Conservation (phyloP, 139 green algal species). For the Monoraphidium neglectum region DNA sequence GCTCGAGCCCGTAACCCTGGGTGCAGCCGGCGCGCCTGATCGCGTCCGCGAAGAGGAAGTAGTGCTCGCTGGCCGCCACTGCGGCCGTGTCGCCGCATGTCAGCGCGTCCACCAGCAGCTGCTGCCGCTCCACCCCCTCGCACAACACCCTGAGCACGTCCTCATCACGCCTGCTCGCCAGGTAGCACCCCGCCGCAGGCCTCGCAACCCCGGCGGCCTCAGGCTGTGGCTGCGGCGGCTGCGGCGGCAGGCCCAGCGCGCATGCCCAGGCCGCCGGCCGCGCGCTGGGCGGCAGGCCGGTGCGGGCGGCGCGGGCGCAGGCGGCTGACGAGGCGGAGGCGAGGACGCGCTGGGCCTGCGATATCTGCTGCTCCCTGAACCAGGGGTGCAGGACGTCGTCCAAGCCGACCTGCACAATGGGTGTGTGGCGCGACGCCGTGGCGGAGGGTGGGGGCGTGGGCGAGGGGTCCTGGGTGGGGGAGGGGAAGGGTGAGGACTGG, state of each 20-base stretch:
- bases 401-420: conserved; percentile 61
- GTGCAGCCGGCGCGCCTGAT: conserved; percentile 31
- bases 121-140: conserved; percentile 22
- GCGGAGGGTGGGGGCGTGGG: not conserved
- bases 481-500: not conserved
- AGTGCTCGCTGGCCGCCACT: conserved; percentile 47
- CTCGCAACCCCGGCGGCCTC: not conserved
- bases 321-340: conserved; percentile 32
- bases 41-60: conserved; percentile 70
- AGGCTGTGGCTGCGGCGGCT: not conserved
- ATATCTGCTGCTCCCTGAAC: conserved; percentile 53
- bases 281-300: conserved; percentile 23
- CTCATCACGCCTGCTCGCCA: not conserved
- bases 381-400: conserved; percentile 55
- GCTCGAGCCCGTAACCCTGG: not conserved
- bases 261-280: conserved; percentile 29
- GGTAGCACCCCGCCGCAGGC: not conserved
- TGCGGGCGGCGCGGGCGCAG: conserved; percentile 32
- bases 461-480: not conserved
- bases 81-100: conserved; percentile 40
- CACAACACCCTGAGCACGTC: conserved; percentile 5
- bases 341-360: conserved; percentile 28
- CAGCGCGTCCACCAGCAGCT: conserved; percentile 51
- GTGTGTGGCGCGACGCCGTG: too few species aligned
- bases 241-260: conserved; percentile 25